phyloP scores from a whole-genome alignment of 257 asterid genomes.

The Scutellaria barbata region DNA sequence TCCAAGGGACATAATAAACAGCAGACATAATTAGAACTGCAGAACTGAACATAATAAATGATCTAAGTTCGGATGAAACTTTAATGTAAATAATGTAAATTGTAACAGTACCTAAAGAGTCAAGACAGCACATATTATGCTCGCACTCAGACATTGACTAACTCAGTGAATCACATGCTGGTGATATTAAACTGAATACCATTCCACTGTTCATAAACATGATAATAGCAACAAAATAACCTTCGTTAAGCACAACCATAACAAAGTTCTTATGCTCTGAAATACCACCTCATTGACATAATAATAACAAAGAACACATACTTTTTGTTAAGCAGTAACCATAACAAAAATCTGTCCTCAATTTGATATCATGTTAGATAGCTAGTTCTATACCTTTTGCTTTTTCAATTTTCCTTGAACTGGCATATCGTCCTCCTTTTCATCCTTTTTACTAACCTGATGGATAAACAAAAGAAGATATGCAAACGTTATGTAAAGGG shows the following conservation, averaged over 20 bases:
- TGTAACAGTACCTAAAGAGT: conserved; percentile 11
- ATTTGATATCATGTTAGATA: conserved; percentile 20
- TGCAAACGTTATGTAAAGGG: neutral
- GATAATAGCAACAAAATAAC: neutral
- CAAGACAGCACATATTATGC: neutral
- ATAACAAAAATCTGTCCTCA: conserved; percentile 17
- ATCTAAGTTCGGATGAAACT: neutral
- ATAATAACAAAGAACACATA: neutral
- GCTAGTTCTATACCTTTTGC: conserved; percentile 58
- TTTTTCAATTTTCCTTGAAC: conserved; percentile 60
- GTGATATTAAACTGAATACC: conserved; percentile 1
- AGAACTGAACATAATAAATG: neutral
- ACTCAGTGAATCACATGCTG: conserved; percentile 15
- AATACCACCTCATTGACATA: neutral
- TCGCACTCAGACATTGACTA: neutral
- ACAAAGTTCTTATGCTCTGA: neutral
- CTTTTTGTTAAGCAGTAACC: neutral
- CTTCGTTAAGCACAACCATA: neutral
- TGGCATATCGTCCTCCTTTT: conserved; percentile 37
- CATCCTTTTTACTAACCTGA: conserved; percentile 47
- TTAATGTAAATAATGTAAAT: neutral
- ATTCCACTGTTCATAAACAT: neutral
- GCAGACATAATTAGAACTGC: conserved; percentile 11
- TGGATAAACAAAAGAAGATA: conserved; percentile 20
- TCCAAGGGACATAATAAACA: neutral